These are phyloP conservation scores for Globisporangium takayamanum DNA, from an alignment of 352 stramenopile species.

Conservation along the genomic window DNA sequence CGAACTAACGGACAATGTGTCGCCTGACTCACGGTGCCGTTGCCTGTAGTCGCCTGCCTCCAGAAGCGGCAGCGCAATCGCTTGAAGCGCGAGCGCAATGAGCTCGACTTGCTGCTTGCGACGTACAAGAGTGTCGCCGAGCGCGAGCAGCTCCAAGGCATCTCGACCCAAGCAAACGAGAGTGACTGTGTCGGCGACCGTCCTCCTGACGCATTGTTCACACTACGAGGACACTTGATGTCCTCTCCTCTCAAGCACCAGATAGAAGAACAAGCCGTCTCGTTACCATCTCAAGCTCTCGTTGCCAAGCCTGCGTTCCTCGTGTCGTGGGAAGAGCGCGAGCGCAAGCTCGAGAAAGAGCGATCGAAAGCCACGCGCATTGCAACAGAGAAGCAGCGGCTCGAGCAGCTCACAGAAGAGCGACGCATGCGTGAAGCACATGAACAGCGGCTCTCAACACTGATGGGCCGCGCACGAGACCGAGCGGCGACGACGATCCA, in stretches of 20 bases:
- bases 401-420: slow-evolving; percentile 32
- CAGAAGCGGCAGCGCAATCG: slow-evolving; percentile 33
- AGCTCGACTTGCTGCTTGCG: slow-evolving; percentile 43
- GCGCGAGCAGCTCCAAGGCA: slow-evolving; percentile 12
- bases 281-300: neutral
- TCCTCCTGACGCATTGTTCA: neutral
- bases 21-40: neutral
- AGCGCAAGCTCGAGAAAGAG: slow-evolving; percentile 56
- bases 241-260: neutral
- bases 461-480: slow-evolving; percentile 16
- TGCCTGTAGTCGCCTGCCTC: neutral
- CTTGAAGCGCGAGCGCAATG: slow-evolving; percentile 43
- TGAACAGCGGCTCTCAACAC: slow-evolving; percentile 7
- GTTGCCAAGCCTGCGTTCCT: slow-evolving; percentile 42
- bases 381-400: slow-evolving; percentile 48
- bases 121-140: slow-evolving; percentile 50
- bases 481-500: slow-evolving; percentile 24
- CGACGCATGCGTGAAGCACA: slow-evolving; percentile 18
- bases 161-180: neutral
- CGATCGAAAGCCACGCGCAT: slow-evolving; percentile 48
- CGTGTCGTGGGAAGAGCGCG: slow-evolving; percentile 70
- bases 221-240: neutral
- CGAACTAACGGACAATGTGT: no score
- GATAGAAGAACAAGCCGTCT: neutral
- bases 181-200: neutral